A percentile compares a stretch with the other conserved stretches of the same genome.
phyloP scores from a whole-genome alignment of 345 rosid genomes.

The Xanthoceras sorbifolium region DNA sequence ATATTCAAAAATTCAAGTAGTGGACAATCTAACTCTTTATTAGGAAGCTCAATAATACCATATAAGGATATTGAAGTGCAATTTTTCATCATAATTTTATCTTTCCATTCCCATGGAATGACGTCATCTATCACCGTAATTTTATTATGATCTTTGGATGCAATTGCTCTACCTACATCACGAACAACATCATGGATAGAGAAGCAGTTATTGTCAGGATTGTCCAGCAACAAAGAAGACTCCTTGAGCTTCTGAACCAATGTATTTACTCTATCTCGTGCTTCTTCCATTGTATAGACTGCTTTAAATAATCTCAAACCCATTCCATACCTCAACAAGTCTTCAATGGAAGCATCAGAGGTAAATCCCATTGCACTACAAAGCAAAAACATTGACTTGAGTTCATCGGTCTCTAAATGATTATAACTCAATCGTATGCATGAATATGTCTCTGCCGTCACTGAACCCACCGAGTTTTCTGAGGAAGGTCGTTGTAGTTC shows the following conservation, averaged over 20 bases:
- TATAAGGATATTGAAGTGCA: no score
- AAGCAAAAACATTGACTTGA: background rate
- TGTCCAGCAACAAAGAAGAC: conserved; percentile 22
- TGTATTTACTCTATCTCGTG: conserved; percentile 12
- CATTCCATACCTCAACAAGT: conserved; percentile 28
- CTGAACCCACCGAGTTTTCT: background rate
- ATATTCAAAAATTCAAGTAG: no score
- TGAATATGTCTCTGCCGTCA: background rate
- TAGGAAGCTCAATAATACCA: no score
- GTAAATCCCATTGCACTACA: background rate
- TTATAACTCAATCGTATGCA: background rate
- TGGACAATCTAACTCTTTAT: no score
- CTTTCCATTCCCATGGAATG: no score
- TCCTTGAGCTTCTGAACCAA: conserved; percentile 25
- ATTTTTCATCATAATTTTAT: no score
- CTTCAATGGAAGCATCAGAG: background rate
- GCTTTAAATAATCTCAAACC: conserved; percentile 30
- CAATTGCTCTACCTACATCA: no score
- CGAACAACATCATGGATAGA: background rate
- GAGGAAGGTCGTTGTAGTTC: background rate
- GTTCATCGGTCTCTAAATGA: background rate
- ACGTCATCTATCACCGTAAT: no score
- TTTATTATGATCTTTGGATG: no score
- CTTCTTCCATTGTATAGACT: background rate
- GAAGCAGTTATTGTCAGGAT: background rate